Evolutionary conservation across 768 basidiomycete species (phyloP), one percentile per base, ranked within the genome.

Genomic region (Lactifluus hygrophoroides): DNA sequence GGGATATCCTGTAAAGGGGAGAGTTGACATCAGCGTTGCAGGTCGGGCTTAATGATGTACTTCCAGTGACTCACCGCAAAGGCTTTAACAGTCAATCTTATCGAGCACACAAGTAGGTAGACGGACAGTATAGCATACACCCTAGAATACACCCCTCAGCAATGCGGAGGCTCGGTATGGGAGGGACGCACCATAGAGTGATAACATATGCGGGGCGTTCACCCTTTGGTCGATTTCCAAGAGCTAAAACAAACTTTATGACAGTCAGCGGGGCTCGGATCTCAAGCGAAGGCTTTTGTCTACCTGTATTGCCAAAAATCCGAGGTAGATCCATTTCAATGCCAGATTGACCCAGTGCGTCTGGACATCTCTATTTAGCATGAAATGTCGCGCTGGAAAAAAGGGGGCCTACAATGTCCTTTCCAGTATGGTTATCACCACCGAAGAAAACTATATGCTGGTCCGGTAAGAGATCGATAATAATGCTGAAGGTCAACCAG

Each of bases 401-500:
- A 17, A 19, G 19, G 35, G 9, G 30, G 74, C 90, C 57, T 67
- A 94, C 92, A 19, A 91, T 70, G 5, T 67, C 74, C 0, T 58
- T 48, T 21, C 63, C 63, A 3, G 56, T 62, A 30, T 64, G 37
- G 23, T 62, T 64, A 50, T 67, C 72, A 30, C 83, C 93, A 43
- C 90, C 91, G 62, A 96, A 96, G 52, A 94, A 65, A 50, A 75
- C 70, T 65, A 80, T 72, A 21, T 66, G 71, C 66, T 69, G 75
- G 51, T 57, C 55, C 3, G 88, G 88, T 14, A 94, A 77, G 42
- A 96, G 80, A 66, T 93, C 84, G 77, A 95, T 90, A 70, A 95
- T 91, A 72, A 95, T 94, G 60, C 85, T 85, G 78, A 95, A 95
- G n/a, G 90, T 94, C 57, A 96, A 75, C 90, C 91, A 96, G 44